These are phyloP conservation scores for Imleria badia DNA, from an alignment of 768 basidiomycete species.

Conservation along the genomic window DNA sequence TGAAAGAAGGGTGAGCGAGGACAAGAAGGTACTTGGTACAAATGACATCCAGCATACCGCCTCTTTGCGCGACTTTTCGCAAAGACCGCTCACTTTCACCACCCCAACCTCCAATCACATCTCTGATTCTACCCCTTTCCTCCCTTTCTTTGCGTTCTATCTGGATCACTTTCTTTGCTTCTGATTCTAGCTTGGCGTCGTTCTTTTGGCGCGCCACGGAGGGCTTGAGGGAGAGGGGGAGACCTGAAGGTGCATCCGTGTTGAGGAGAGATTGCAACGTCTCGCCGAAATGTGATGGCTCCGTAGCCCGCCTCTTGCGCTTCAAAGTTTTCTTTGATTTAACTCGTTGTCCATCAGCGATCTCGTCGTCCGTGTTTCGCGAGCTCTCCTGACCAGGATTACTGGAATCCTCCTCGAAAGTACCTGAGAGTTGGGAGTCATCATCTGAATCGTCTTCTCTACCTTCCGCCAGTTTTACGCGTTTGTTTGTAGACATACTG, in stretches of 20 bases:
- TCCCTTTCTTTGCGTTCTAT: constrained; percentile 73
- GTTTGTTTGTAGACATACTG: constrained; percentile 55
- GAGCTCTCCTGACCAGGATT: constrained; percentile 26
- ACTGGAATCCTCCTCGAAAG: constrained; percentile 12
- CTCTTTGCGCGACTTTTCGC: constrained; percentile 83
- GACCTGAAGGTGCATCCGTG: constrained; percentile 66
- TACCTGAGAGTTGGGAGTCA: constrained; percentile 6
- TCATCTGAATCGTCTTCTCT: constrained; percentile 11
- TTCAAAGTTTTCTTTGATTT: constrained; percentile 83
- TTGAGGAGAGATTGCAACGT: constrained; percentile 70
- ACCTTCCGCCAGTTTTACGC: constrained; percentile 42
- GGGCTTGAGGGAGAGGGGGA: constrained; percentile 79
- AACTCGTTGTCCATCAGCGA: constrained; percentile 48
- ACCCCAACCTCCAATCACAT: constrained; percentile 88
- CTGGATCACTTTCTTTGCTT: constrained; percentile 69
- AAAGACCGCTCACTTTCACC: constrained; percentile 74
- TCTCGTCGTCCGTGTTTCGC: constrained; percentile 63
- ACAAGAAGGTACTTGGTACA: not conserved
- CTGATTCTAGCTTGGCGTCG: constrained; percentile 71
- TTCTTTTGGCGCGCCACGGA: constrained; percentile 66
- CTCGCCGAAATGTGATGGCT: constrained; percentile 69
- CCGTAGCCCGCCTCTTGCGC: constrained; percentile 80
- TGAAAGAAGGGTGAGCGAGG: not conserved
- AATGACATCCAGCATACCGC: constrained; percentile 48
- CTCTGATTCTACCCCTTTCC: constrained; percentile 62